phyloP scores from a whole-genome alignment of 2,329 filamentous ascomycete genomes.

The Coniochaeta ligniaria region DNA sequence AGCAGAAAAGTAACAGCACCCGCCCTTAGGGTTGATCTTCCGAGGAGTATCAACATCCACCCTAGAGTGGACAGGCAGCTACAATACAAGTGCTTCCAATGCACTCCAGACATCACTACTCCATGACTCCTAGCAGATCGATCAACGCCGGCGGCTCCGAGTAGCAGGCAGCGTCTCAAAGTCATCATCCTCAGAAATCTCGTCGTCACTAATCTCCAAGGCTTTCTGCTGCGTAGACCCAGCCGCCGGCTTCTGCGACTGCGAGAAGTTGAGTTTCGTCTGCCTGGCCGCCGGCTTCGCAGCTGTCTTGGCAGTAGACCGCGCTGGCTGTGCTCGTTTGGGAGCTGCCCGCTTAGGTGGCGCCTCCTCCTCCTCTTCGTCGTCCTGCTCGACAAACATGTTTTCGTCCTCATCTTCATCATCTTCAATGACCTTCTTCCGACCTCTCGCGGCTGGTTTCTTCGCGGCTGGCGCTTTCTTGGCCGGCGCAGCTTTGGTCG shows the following conservation, averaged over 20 bases:
- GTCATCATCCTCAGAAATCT: slow-evolving; percentile 52
- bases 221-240: slow-evolving; percentile 35
- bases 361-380: slow-evolving; percentile 27
- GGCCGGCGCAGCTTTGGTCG: slow-evolving; percentile 22
- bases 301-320: slow-evolving; percentile 19
- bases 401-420: slow-evolving; percentile 32
- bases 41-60: neutral
- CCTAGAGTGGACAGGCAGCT: neutral
- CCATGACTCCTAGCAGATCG: neutral
- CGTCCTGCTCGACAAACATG: slow-evolving; percentile 22
- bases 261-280: slow-evolving; percentile 43
- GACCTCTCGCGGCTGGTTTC: slow-evolving; percentile 34
- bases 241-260: slow-evolving; percentile 24
- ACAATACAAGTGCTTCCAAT: neutral
- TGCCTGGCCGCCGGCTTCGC: slow-evolving; percentile 28
- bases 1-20: neutral
- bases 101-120: neutral
- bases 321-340: slow-evolving; percentile 22
- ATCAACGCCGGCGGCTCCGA: slow-evolving; percentile 14
- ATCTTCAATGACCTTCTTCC: slow-evolving; percentile 33
- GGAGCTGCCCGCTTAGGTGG: slow-evolving; percentile 12
- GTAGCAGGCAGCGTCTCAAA: slow-evolving; percentile 46
- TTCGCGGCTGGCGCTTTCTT: slow-evolving; percentile 33
- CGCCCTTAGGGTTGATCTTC: neutral
- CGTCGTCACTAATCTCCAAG: slow-evolving; percentile 58